These are phyloP conservation scores for Torulaspora franciscae DNA, from an alignment of 805 yeast genomes.

Conservation along the genomic window DNA sequence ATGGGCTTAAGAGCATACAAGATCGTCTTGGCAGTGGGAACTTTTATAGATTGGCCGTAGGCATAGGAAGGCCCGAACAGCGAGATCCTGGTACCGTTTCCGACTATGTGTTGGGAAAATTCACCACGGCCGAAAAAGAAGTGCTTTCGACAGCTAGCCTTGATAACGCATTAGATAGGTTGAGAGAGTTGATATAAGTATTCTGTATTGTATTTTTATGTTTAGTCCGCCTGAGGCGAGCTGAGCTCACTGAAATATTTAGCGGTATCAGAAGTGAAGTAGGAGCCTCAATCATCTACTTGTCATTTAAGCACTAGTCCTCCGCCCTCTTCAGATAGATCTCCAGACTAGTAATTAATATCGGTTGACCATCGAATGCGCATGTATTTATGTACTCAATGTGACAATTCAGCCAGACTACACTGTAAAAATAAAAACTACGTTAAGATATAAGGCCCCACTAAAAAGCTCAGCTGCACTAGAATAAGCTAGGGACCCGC, in stretches of 20 bases:
- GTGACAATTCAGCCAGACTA: too few relatives aligned
- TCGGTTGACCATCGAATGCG: too few relatives aligned
- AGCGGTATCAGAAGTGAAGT: too few relatives aligned
- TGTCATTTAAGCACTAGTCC: too few relatives aligned
- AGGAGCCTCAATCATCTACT: too few relatives aligned
- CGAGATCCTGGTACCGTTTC: slow-evolving; percentile 46
- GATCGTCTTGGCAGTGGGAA: slow-evolving; percentile 40
- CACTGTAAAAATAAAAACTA: too few relatives aligned
- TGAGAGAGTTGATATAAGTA: slow-evolving; percentile 28
- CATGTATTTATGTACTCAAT: too few relatives aligned
- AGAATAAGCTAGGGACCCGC: too few relatives aligned
- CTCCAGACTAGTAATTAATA: too few relatives aligned
- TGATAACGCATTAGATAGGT: slow-evolving; percentile 35
- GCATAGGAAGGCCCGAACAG: slow-evolving; percentile 63
- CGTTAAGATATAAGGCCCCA: too few relatives aligned
- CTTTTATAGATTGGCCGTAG: slow-evolving; percentile 66
- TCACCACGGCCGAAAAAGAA: slow-evolving; percentile 43
- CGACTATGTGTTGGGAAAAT: slow-evolving; percentile 57
- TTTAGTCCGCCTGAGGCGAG: not conserved
- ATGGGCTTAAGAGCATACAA: slow-evolving; percentile 66
- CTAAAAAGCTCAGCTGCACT: too few relatives aligned
- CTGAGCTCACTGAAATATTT: not conserved
- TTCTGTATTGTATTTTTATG: not conserved
- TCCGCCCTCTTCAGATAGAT: too few relatives aligned
- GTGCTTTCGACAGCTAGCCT: slow-evolving; percentile 39